Evolutionary conservation across 2,329 filamentous ascomycete genomes (phyloP), one percentile per base, ranked within the genome.

Genomic region (Cadophora luteo-olivacea): DNA sequence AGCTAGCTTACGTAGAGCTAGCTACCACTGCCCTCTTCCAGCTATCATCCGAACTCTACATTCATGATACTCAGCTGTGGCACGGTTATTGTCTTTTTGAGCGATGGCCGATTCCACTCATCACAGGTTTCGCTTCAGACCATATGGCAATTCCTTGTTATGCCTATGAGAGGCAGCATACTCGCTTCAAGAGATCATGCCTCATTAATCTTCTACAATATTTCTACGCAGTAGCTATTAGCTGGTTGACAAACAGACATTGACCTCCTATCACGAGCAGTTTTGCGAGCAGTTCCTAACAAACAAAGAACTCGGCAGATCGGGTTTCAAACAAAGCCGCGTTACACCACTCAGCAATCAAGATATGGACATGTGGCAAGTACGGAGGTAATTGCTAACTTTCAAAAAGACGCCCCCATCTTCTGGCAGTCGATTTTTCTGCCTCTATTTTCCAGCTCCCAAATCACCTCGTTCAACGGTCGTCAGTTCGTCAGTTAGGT

Each of bases 321-420:
- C 45, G 11, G 9, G 9, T 45, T 41, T 12, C n/a, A 16, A 25
- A 60, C 57, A 60, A 60, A 60, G 33, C 32, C 11, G 9, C 36
- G 57, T 29, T 29, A 45, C 36, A 60, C 57, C 57, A 45, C 36
- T 60, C 57, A 33, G 33, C 57, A 60, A 45, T 60, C 22, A 24
- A 41, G 57, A 29, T 25, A 45, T n/a, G 22, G 4, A 24, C 36
- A 41, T 60, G 36, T 60, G 57, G 57, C 36, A 60, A 25, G 33
- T n/a, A n/a, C n/a, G n/a, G n/a, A n/a, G n/a, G n/a, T 14, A 41
- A 16, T 14, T 38, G 12, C 57, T 38, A 22, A 38, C 54, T 45
- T 22, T 6, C 22, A 41, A 7, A 60, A 29, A 41, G 14, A 19
- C 38, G 9, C 33, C 22, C 36, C 19, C 8, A 24, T 36, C 32